A percentile compares a stretch with the other conserved stretches of the same genome.
These are phyloP conservation scores for Wallacemonas collosoma DNA, from an alignment of 208 protist genomes.

Conservation along the genomic window DNA sequence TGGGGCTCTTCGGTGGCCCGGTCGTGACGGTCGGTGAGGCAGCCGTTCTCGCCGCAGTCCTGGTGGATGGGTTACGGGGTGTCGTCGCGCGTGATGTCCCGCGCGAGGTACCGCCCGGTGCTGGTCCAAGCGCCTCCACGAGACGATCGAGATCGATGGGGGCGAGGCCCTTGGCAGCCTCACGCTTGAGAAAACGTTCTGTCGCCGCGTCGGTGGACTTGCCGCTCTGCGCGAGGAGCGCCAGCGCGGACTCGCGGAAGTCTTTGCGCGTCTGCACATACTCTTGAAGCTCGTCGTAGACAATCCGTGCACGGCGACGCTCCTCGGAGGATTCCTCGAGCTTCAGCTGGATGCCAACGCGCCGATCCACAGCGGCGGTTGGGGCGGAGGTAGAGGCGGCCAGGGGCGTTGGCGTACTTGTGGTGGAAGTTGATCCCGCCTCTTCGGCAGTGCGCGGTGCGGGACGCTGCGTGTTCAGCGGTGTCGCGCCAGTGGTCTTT, in stretches of 20 bases:
- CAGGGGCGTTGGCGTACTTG: not conserved
- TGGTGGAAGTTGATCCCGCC: not conserved
- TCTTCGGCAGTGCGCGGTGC: too few relatives aligned
- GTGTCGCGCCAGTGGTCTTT: too few relatives aligned
- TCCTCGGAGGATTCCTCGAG: not conserved
- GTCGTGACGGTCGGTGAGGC: too few relatives aligned
- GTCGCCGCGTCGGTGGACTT: not conserved
- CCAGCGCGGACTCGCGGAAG: not conserved
- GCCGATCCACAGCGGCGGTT: not conserved
- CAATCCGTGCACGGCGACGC: not conserved
- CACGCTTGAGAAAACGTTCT: not conserved
- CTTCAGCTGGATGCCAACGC: not conserved
- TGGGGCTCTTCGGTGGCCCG: too few relatives aligned
- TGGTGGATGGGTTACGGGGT: too few relatives aligned
- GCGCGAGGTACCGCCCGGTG: not conserved
- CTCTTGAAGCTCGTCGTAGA: conserved; percentile 1
- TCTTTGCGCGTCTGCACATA: not conserved
- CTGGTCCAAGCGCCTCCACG: not conserved
- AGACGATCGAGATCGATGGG: not conserved
- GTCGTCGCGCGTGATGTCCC: not conserved
- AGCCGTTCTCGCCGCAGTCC: too few relatives aligned
- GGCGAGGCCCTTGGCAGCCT: not conserved
- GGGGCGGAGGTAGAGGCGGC: not conserved
- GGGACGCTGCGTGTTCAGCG: not conserved
- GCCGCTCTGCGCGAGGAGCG: not conserved